Evolutionary conservation across 83 land plant species (phyloP), one percentile per base, ranked within the genome.

Genomic region (Picea abies): DNA sequence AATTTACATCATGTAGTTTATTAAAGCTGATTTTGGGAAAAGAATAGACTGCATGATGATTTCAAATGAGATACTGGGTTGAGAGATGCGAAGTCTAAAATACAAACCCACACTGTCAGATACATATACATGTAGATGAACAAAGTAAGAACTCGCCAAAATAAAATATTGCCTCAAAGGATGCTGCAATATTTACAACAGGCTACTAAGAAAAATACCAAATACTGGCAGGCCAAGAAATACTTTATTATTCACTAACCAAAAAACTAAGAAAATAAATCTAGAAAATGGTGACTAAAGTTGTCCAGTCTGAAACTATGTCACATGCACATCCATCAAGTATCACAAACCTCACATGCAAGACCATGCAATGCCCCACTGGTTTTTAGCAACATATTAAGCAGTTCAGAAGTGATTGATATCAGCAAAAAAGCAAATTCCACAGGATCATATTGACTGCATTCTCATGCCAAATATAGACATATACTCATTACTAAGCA

Each of bases 241-340:
- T 23, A 75, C 25, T 75, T 75, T 49, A 29, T 60, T 44, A 75
- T 41, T 47, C 10, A 19, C 60, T 75, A 11, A n/a, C 58, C 52
- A 75, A 49, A 60, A 56, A 47, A 75, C 52, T 8, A 47, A 47
- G 1, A 8, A 47, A 47, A 52, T 11, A 52, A 49, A 76, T 32
- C 61, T 49, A 76, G 60, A 41, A 26, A 76, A 26, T 23, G 23
- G 78, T 60, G 15, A 76, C 44, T 76, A 29, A n/a, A 26, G 56
- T 12, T 52, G 60, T 23, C 32, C 61, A 76, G 61, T 23, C 49
- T 52, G 78, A 52, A 49, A 76, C 11, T 52, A 58, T 76, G 78
- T 76, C 78, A 76, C 4, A 29, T 76, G 78, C 78, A 76, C 19
- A 76, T 76, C 61, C 78, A 76, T 76, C 56, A 76, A 17, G 25